A percentile compares a stretch with the other conserved stretches of the same genome.
phyloP scores from a whole-genome alignment of 257 asterid species.

The Gynochthodes officinalis region DNA sequence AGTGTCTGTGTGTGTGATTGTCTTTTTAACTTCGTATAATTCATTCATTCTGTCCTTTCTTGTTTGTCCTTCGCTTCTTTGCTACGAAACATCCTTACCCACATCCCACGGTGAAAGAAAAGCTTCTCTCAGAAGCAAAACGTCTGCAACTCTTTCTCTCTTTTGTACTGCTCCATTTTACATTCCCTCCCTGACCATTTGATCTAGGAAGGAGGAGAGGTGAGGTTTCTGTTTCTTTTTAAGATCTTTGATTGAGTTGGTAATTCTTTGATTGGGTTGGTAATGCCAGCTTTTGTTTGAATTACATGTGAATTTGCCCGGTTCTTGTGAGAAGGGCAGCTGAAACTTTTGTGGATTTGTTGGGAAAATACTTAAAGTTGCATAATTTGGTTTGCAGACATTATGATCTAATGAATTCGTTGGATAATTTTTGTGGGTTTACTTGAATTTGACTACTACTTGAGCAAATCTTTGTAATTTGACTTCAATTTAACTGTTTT shows the following conservation, averaged over 20 bases:
- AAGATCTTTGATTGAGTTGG: no score
- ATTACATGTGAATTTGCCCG: not conserved
- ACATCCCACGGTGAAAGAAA: not conserved
- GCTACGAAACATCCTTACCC: slow-evolving; percentile 13
- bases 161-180: slow-evolving; percentile 6
- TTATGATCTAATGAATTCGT: slow-evolving; percentile 16
- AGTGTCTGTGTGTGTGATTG: not conserved
- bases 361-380: slow-evolving; percentile 12
- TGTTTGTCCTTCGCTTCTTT: slow-evolving; percentile 33
- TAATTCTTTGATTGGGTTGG: no score
- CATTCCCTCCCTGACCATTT: slow-evolving; percentile 22
- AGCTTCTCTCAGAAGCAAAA: not conserved
- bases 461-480: not conserved
- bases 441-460: slow-evolving; percentile 6
- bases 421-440: slow-evolving; percentile 20
- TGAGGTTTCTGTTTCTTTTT: not conserved
- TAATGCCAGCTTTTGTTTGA: not conserved
- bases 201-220: not conserved
- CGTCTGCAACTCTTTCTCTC: not conserved
- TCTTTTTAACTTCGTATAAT: not conserved
- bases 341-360: slow-evolving; percentile 17
- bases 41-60: slow-evolving; percentile 1
- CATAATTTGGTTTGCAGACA: slow-evolving; percentile 12
- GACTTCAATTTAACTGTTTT: not conserved
- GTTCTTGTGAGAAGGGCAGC: slow-evolving; percentile 4